Percentiles rank a stretch among this genome's conserved stretches.
phyloP scores from a whole-genome alignment of 257 asterid species.

The Solanum tarapatanum region DNA sequence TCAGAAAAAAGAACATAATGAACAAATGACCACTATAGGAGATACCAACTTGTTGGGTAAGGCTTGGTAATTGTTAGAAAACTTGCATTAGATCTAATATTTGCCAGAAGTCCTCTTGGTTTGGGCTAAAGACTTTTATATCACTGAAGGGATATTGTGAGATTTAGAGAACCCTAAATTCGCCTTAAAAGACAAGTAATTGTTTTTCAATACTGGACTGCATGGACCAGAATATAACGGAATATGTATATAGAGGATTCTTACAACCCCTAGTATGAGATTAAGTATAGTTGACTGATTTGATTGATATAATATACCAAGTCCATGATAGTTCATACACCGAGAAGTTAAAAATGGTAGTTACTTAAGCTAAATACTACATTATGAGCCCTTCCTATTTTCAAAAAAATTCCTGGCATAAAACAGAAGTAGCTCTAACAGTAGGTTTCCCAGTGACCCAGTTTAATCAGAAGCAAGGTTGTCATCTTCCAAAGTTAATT shows the following conservation, averaged over 20 bases:
- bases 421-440: neutral
- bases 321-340: neutral
- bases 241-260: neutral
- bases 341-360: neutral
- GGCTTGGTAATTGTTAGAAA: neutral
- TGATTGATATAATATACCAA: neutral
- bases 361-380: neutral
- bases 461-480: neutral
- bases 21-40: neutral
- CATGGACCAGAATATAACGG: neutral
- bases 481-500: neutral
- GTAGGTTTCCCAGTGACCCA: neutral
- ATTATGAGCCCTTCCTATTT: neutral
- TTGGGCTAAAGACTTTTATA: neutral
- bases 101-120: neutral
- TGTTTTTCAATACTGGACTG: neutral
- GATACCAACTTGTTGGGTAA: neutral
- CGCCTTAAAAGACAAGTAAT: neutral
- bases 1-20: neutral
- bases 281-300: neutral
- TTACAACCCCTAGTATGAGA: neutral
- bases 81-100: neutral
- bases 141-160: neutral
- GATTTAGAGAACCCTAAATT: neutral
- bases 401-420: neutral